Evolutionary conservation across 2,329 filamentous ascomycete species (phyloP).

Genomic region (Colletotrichum sp.): DNA sequence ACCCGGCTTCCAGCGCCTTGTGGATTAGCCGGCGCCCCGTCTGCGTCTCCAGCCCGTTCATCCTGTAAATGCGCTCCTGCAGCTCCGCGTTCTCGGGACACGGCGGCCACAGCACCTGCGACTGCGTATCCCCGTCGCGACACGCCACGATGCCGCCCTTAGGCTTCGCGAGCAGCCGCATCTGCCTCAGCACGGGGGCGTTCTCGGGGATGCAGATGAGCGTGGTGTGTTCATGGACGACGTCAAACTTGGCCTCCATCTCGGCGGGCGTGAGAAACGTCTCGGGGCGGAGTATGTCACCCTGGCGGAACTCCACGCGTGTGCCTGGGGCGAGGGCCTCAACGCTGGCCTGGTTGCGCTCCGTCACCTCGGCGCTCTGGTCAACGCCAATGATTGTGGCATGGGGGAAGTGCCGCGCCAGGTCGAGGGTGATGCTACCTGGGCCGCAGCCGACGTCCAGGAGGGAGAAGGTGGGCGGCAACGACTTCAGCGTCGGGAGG

Average conservation of each 20-base stretch:
- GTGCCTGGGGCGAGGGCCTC: not conserved
- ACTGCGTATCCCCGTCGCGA: slow-evolving; percentile 14
- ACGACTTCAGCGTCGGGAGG: slow-evolving; percentile 34
- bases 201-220: slow-evolving; percentile 16
- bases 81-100: slow-evolving; percentile 15
- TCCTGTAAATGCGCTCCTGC: slow-evolving; percentile 16
- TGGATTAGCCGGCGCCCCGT: not conserved
- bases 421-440: slow-evolving; percentile 44
- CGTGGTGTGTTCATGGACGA: slow-evolving; percentile 13
- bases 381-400: slow-evolving; percentile 41
- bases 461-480: slow-evolving; percentile 34
- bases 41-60: slow-evolving; percentile 13
- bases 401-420: slow-evolving; percentile 40
- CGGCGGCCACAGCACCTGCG: slow-evolving; percentile 16
- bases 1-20: slow-evolving; percentile 3
- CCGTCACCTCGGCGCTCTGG: slow-evolving; percentile 10
- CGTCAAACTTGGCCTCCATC: slow-evolving; percentile 3
- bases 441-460: slow-evolving; percentile 49
- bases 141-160: slow-evolving; percentile 10
- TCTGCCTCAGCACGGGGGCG: not conserved
- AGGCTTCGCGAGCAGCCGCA: slow-evolving; percentile 4
- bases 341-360: not conserved
- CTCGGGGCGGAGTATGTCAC: slow-evolving; percentile 4
- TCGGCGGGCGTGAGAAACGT: not conserved
- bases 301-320: not conserved